Evolutionary conservation across 2,329 filamentous ascomycete species (phyloP).

Genomic region (Ophiostoma ulmi): DNA sequence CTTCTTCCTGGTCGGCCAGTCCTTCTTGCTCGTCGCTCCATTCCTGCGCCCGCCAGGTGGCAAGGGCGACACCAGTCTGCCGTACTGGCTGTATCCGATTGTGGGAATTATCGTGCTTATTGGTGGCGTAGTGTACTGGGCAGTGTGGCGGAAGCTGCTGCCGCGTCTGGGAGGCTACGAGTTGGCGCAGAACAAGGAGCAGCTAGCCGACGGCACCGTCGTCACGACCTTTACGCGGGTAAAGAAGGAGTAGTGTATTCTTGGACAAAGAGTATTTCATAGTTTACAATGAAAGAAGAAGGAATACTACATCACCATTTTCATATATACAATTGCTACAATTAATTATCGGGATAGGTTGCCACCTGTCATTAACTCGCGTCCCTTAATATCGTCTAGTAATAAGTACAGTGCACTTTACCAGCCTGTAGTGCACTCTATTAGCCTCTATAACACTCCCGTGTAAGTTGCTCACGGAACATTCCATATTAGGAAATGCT

Average conservation of each 20-base stretch:
- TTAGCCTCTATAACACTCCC: neutral
- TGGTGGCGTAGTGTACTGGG: slow-evolving; percentile 36
- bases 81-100: slow-evolving; percentile 42
- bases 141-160: slow-evolving; percentile 30
- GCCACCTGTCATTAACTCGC: neutral
- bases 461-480: neutral
- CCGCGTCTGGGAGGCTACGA: slow-evolving; percentile 48
- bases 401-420: neutral
- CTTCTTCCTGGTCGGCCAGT: slow-evolving; percentile 40
- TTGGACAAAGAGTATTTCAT: neutral
- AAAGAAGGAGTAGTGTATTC: slow-evolving; percentile 11
- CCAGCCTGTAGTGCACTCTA: neutral
- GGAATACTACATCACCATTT: neutral
- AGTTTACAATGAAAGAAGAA: neutral
- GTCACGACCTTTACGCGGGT: slow-evolving; percentile 28
- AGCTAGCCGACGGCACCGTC: slow-evolving; percentile 30
- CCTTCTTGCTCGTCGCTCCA: slow-evolving; percentile 40
- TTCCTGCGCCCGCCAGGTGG: slow-evolving; percentile 46
- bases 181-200: slow-evolving; percentile 35
- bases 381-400: neutral
- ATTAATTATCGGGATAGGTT: neutral
- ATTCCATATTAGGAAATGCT: slow-evolving; percentile 1
- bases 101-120: slow-evolving; percentile 39
- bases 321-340: neutral
- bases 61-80: slow-evolving; percentile 36